phyloP scores from a whole-genome alignment of 2,329 filamentous ascomycete genomes.

The Gnomoniopsis sp. region DNA sequence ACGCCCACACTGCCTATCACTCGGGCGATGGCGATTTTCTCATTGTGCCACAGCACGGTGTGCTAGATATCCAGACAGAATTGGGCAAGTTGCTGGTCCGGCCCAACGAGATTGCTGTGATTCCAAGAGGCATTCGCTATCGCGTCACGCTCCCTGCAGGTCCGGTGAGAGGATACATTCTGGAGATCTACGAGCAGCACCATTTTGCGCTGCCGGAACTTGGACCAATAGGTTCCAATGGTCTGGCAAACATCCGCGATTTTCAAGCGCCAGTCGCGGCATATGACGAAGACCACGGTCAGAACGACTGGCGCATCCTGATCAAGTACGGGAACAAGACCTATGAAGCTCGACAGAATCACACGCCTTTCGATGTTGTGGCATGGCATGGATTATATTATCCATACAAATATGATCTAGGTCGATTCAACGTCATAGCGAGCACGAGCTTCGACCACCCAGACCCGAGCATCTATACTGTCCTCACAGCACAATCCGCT shows the following conservation, averaged over 20 bases:
- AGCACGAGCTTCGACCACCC: constrained; percentile 62
- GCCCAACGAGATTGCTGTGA: constrained; percentile 62
- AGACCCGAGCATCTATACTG: constrained; percentile 63
- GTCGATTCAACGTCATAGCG: constrained; percentile 61
- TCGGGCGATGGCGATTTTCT: constrained; percentile 65
- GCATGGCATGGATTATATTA: constrained; percentile 68
- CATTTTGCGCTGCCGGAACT: constrained; percentile 57
- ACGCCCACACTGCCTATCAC: no score
- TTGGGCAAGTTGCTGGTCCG: constrained; percentile 58
- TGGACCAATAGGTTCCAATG: constrained; percentile 56
- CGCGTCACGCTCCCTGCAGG: constrained; percentile 37
- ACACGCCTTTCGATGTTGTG: constrained; percentile 64
- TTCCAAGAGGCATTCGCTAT: constrained; percentile 56
- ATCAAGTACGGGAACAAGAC: constrained; percentile 57
- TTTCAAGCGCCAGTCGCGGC: constrained; percentile 58
- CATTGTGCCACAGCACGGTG: constrained; percentile 63
- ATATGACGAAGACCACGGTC: constrained; percentile 52
- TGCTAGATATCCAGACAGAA: constrained; percentile 63
- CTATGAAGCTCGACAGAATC: constrained; percentile 54
- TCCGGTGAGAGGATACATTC: constrained; percentile 58
- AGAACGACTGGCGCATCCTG: constrained; percentile 39
- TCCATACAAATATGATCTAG: constrained; percentile 66
- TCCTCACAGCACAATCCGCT: constrained; percentile 49
- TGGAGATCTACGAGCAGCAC: constrained; percentile 52
- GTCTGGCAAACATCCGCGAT: constrained; percentile 56